phyloP scores from a whole-genome alignment of 2,329 filamentous ascomycete genomes.

The Neofusicoccum sp. region DNA sequence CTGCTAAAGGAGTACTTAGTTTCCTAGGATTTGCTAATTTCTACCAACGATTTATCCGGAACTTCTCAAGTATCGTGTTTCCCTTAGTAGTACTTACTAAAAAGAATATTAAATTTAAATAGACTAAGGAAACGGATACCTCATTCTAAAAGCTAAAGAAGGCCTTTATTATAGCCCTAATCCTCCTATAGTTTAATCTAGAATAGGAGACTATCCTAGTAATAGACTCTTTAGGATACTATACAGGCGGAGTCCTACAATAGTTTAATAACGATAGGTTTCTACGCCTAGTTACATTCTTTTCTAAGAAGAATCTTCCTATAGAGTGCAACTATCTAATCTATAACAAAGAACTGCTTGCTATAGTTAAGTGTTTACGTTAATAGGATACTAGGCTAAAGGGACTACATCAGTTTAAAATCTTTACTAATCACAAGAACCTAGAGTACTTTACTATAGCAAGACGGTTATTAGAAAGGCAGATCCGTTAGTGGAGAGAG shows the following conservation, averaged over 20 bases:
- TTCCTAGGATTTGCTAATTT: neutral
- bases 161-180: neutral
- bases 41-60: neutral
- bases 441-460: too few relatives aligned
- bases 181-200: neutral
- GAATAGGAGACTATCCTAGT: too few relatives aligned
- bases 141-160: neutral
- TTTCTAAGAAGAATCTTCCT: slow-evolving; percentile 27
- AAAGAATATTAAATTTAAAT: neutral
- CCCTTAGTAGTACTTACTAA: neutral
- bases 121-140: too few relatives aligned
- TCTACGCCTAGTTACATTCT: slow-evolving; percentile 24
- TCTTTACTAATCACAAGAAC: too few relatives aligned
- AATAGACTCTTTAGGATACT: neutral
- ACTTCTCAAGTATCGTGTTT: neutral
- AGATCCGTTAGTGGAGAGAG: too few relatives aligned
- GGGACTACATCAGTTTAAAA: too few relatives aligned
- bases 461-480: too few relatives aligned
- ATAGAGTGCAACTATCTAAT: slow-evolving; percentile 33
- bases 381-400: too few relatives aligned
- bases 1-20: neutral
- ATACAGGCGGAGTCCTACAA: too few relatives aligned
- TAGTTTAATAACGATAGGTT: neutral
- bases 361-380: too few relatives aligned
- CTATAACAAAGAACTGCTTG: slow-evolving; percentile 36